These are phyloP conservation scores for Candida fluviatilis DNA, from an alignment of 805 yeast genomes.

Conservation along the genomic window DNA sequence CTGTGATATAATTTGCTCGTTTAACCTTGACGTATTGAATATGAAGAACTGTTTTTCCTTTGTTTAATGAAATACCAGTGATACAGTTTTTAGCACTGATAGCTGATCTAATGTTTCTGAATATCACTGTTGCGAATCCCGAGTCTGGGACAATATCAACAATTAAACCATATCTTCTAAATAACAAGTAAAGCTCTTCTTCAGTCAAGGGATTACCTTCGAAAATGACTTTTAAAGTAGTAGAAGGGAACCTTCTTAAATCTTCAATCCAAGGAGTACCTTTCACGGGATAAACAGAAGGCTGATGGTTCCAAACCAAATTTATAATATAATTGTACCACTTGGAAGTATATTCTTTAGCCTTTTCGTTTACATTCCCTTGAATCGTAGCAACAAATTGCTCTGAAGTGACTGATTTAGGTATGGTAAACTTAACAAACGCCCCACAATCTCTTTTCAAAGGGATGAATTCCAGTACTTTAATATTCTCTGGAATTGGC, in stretches of 20 bases:
- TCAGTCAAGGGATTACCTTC: constrained; percentile 76
- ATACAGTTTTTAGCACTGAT: constrained; percentile 87
- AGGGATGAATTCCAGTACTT: constrained; percentile 60
- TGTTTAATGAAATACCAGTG: constrained; percentile 65
- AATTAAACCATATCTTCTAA: constrained; percentile 85
- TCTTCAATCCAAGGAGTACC: constrained; percentile 98
- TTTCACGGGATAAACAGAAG: constrained; percentile 66
- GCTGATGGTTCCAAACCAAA: constrained; percentile 24
- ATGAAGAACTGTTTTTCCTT: constrained; percentile 57
- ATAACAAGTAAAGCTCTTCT: constrained; percentile 73
- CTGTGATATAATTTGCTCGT: constrained; percentile 49
- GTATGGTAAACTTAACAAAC: constrained; percentile 72
- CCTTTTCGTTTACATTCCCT: constrained; percentile 34
- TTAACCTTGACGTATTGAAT: constrained; percentile 63
- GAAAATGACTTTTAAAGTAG: constrained; percentile 58
- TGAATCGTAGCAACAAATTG: constrained; percentile 53
- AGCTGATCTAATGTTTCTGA: constrained; percentile 59
- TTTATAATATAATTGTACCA: constrained; percentile 9
- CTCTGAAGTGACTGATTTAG: constrained; percentile 44
- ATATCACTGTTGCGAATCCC: constrained; percentile 48
- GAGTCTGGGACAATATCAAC: constrained; percentile 60
- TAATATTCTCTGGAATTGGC: constrained; percentile 29
- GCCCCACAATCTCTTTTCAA: constrained; percentile 90
- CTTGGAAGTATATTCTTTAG: constrained; percentile 6
- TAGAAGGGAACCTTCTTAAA: constrained; percentile 69